These are phyloP conservation scores for Saccharata proteae DNA, from an alignment of 2,329 filamentous ascomycete genomes.

Conservation along the genomic window DNA sequence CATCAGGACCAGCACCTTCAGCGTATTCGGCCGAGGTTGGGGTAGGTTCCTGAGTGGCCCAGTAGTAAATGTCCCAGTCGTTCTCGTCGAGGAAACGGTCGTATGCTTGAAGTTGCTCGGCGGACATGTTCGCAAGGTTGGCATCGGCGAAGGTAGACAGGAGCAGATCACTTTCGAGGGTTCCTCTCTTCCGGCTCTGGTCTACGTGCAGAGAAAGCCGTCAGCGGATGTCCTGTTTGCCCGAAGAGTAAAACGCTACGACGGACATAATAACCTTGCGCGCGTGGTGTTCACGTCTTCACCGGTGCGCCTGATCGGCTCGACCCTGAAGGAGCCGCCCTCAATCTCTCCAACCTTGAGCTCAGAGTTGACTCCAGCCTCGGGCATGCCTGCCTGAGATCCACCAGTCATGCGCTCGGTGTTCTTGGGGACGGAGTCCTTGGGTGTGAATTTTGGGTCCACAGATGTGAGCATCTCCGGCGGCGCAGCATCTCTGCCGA, in stretches of 20 bases:
- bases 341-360: conserved; percentile 74
- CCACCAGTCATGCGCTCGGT: conserved; percentile 55
- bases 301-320: conserved; percentile 73
- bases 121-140: conserved; percentile 63
- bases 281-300: conserved; percentile 81
- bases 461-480: conserved; percentile 48
- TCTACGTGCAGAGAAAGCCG: conserved; percentile 41
- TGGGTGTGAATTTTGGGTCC: conserved; percentile 44
- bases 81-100: conserved; percentile 95
- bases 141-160: conserved; percentile 87
- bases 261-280: conserved; percentile 64
- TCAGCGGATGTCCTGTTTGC: conserved; percentile 15
- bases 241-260: conserved; percentile 12
- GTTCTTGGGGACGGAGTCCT: conserved; percentile 49
- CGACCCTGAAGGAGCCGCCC: conserved; percentile 73
- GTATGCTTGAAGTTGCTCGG: conserved; percentile 66
- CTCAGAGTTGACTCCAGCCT: conserved; percentile 43
- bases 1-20: conserved; percentile 36
- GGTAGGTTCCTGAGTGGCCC: conserved; percentile 77
- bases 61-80: conserved; percentile 99
- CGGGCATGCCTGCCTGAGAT: conserved; percentile 40
- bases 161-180: conserved; percentile 87
- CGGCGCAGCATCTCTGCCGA: conserved; percentile 44
- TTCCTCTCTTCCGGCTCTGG: conserved; percentile 93
- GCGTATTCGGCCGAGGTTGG: conserved; percentile 45